Conservation (phyloP, 805 yeast species). For the Metschnikowia noctiluminum region DNA sequence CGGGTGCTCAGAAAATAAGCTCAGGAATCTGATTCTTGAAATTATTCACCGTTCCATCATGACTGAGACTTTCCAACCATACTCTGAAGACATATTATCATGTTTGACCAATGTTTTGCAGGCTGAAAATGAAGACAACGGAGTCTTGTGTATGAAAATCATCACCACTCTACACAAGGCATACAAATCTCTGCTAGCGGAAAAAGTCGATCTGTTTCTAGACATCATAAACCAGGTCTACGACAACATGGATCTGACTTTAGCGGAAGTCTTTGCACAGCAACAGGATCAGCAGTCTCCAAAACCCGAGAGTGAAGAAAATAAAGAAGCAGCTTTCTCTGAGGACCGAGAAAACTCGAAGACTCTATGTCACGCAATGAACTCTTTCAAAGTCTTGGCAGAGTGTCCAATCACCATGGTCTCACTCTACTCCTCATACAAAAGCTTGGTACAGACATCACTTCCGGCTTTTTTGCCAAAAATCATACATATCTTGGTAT, state of each 20-base stretch:
- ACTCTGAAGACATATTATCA: constrained; percentile 58
- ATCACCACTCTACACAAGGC: constrained; percentile 83
- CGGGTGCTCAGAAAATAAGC: constrained; percentile 68
- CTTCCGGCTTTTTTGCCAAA: constrained; percentile 78
- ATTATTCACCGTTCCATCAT: constrained; percentile 76
- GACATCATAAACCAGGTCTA: constrained; percentile 73
- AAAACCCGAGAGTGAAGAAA: constrained; percentile 12
- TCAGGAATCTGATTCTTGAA: constrained; percentile 74
- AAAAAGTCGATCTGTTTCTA: constrained; percentile 75
- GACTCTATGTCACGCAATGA: constrained; percentile 62
- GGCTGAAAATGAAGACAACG: constrained; percentile 92
- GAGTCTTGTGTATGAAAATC: constrained; percentile 84
- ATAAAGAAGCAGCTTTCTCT: constrained; percentile 8
- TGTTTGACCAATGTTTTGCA: constrained; percentile 57
- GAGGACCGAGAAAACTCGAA: constrained; percentile 38
- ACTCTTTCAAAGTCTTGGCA: constrained; percentile 84
- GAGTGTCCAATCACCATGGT: constrained; percentile 98
- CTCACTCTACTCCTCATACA: constrained; percentile 82
- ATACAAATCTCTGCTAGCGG: constrained; percentile 64
- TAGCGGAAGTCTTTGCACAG: constrained; percentile 61
- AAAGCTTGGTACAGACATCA: constrained; percentile 65
- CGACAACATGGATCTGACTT: constrained; percentile 72
- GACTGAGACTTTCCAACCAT: constrained; percentile 76
- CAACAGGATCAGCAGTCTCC: constrained; percentile 9
- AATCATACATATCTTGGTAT: constrained; percentile 65